Percentiles rank a stretch among this genome's conserved stretches.
phyloP scores from a whole-genome alignment of 1,139 yeast genomes.

The Kazachstania sp. region DNA sequence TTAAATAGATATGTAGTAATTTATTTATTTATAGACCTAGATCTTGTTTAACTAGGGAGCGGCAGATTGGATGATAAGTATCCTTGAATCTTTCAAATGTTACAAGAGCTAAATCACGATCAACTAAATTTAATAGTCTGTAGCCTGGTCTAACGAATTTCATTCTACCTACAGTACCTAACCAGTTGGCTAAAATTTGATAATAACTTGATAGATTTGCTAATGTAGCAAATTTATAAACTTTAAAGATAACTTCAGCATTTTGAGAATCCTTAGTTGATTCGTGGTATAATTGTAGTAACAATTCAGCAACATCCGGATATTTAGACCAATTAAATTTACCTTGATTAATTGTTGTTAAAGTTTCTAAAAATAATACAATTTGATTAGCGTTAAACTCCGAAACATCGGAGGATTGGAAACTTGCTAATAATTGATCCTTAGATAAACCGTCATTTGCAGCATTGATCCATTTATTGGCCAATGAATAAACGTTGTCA shows the following conservation, averaged over 20 bases:
- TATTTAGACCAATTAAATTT: constrained; percentile 26
- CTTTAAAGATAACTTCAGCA: constrained; percentile 75
- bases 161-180: constrained; percentile 91
- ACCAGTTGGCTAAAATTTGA: constrained; percentile 61
- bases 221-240: constrained; percentile 55
- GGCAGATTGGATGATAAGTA: constrained; percentile 80
- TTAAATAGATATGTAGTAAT: no score
- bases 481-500: constrained; percentile 59
- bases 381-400: constrained; percentile 66
- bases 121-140: constrained; percentile 53
- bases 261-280: constrained; percentile 41
- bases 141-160: constrained; percentile 88
- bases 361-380: constrained; percentile 66
- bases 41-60: constrained; percentile 70
- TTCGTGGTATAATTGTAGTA: constrained; percentile 27
- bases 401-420: constrained; percentile 37
- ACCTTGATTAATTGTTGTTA: constrained; percentile 35
- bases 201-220: constrained; percentile 42
- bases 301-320: constrained; percentile 24
- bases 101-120: constrained; percentile 52
- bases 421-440: constrained; percentile 27
- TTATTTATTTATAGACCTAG: constrained; percentile 21
- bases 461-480: constrained; percentile 51
- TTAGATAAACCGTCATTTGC: constrained; percentile 21
- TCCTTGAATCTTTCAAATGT: constrained; percentile 53